Conservation (phyloP, 2,329 filamentous ascomycete genomes). For the Exutisphaerella laricina region DNA sequence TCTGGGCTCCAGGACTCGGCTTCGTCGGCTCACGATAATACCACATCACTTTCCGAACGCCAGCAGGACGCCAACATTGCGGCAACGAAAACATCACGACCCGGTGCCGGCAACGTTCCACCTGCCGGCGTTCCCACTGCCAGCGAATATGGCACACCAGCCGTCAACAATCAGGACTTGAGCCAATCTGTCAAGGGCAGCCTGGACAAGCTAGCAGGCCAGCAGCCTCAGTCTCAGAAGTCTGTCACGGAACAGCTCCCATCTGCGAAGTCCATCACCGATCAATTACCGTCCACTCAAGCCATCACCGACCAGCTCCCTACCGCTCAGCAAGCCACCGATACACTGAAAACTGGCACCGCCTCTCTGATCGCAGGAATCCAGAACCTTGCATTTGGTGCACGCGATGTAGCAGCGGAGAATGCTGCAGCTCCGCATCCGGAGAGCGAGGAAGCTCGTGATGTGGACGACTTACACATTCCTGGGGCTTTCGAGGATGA, state of each 20-base stretch:
- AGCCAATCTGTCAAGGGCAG: slow-evolving; percentile 9
- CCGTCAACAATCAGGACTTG: background rate
- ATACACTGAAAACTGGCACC: slow-evolving; percentile 8
- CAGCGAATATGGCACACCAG: background rate
- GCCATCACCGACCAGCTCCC: slow-evolving; percentile 10
- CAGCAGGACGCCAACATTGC: slow-evolving; percentile 11
- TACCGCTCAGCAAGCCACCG: slow-evolving; percentile 8
- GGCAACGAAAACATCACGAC: slow-evolving; percentile 6
- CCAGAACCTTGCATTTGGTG: slow-evolving; percentile 8
- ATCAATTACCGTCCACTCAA: slow-evolving; percentile 5
- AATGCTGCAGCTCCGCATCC: slow-evolving; percentile 8
- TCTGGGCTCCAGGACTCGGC: background rate
- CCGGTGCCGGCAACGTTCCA: slow-evolving; percentile 4
- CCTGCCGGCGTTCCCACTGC: slow-evolving; percentile 6
- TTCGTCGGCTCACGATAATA: background rate
- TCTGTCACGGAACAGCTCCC: background rate
- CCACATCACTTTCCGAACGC: slow-evolving; percentile 3
- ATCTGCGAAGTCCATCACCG: slow-evolving; percentile 1
- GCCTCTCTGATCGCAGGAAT: slow-evolving; percentile 10
- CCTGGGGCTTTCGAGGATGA: slow-evolving; percentile 9
- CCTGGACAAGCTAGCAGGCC: slow-evolving; percentile 2
- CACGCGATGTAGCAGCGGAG: slow-evolving; percentile 1
- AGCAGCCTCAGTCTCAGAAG: background rate
- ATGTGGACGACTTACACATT: slow-evolving; percentile 11
- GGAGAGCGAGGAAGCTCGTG: slow-evolving; percentile 9